Percentiles rank a stretch among this genome's conserved stretches.
phyloP scores from a whole-genome alignment of 2,329 filamentous ascomycete genomes.

The Hypoxylon sp. region DNA sequence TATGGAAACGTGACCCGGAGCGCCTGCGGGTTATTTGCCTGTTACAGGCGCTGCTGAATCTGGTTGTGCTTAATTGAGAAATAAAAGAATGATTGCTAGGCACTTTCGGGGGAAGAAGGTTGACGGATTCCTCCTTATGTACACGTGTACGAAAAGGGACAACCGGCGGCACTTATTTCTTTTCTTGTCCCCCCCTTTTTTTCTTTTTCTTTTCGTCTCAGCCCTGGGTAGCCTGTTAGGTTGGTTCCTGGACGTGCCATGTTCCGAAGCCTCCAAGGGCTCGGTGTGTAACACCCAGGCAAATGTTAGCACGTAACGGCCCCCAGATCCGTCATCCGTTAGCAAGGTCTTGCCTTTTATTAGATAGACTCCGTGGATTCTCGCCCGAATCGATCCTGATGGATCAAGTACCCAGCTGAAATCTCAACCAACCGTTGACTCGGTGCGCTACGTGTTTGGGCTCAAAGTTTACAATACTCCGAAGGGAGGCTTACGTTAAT shows the following conservation, averaged over 20 bases:
- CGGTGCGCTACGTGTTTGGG: constrained; percentile 35
- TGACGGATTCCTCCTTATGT: constrained; percentile 35
- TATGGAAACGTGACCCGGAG: constrained; percentile 37
- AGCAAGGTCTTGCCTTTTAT: constrained; percentile 31
- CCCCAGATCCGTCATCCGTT: constrained; percentile 34
- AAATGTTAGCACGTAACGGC: constrained; percentile 41
- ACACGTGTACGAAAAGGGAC: constrained; percentile 37
- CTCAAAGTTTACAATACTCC: constrained; percentile 39
- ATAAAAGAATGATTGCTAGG: constrained; percentile 28
- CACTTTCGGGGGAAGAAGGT: constrained; percentile 20
- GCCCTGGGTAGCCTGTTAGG: constrained; percentile 32
- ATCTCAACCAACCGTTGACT: constrained; percentile 29
- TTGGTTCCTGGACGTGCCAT: constrained; percentile 33
- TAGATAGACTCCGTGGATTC: constrained; percentile 40
- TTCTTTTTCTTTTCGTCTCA: constrained; percentile 40
- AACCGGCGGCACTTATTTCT: constrained; percentile 31
- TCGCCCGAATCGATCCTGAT: constrained; percentile 42
- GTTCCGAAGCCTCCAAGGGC: constrained; percentile 36
- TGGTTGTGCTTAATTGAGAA: constrained; percentile 22
- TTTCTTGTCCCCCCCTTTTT: too few relatives aligned
- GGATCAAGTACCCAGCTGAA: constrained; percentile 37
- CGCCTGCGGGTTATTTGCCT: constrained; percentile 44
- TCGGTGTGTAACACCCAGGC: constrained; percentile 37
- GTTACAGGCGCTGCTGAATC: constrained; percentile 31
- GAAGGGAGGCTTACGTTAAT: constrained; percentile 40